Evolutionary conservation across 2,329 filamentous ascomycete genomes (phyloP).

Genomic region (Pseudogymnoascus sp.): DNA sequence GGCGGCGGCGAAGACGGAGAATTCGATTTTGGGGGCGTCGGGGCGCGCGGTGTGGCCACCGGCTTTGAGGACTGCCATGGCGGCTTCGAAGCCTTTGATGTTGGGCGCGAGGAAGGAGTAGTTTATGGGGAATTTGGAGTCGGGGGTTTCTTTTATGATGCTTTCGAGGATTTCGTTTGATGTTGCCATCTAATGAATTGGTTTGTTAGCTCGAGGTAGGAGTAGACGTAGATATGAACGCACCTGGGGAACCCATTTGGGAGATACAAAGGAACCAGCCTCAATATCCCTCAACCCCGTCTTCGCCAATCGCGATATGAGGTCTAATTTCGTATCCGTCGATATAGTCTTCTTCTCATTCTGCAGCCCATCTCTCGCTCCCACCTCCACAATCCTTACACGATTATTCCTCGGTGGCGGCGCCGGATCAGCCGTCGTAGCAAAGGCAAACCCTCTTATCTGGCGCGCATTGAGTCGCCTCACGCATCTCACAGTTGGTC

Average conservation of each 20-base stretch:
- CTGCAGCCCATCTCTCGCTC: slow-evolving; percentile 77
- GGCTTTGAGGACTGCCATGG: slow-evolving; percentile 41
- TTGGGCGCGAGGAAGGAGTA: slow-evolving; percentile 81
- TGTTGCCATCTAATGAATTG: slow-evolving; percentile 57
- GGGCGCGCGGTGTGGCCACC: slow-evolving; percentile 14
- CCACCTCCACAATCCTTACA: slow-evolving; percentile 69
- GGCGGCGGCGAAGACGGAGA: slow-evolving; percentile 74
- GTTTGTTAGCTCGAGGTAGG: slow-evolving; percentile 2
- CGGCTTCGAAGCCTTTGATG: slow-evolving; percentile 59
- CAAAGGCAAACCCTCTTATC: background rate
- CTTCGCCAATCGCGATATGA: slow-evolving; percentile 59
- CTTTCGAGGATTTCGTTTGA: slow-evolving; percentile 66
- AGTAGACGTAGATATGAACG: slow-evolving; percentile 10
- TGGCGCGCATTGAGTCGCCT: slow-evolving; percentile 8
- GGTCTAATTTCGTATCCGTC: slow-evolving; percentile 63
- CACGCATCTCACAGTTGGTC: slow-evolving; percentile 8
- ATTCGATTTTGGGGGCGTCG: slow-evolving; percentile 45
- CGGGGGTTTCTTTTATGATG: slow-evolving; percentile 49
- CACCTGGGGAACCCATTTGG: slow-evolving; percentile 79
- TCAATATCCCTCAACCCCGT: slow-evolving; percentile 69
- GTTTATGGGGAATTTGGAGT: slow-evolving; percentile 48
- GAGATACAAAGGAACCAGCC: slow-evolving; percentile 72
- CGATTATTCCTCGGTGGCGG: slow-evolving; percentile 17
- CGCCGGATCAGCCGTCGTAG: background rate
- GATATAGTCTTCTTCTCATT: slow-evolving; percentile 70